Conservation (phyloP, 345 rosid genomes). For the Isatis tinctoria region DNA sequence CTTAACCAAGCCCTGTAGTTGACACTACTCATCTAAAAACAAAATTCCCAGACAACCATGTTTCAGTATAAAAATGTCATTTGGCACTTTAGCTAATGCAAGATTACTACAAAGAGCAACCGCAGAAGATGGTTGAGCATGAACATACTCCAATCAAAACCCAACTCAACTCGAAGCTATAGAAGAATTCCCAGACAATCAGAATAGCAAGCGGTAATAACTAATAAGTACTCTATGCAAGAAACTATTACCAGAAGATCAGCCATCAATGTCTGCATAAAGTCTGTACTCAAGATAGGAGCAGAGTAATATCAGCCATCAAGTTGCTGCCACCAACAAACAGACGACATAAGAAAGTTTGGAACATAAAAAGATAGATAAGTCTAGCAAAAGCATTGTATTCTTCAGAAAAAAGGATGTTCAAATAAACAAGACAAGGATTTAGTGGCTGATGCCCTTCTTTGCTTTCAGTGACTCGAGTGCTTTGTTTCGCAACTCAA, state of each 20-base stretch:
- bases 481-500: conserved; percentile 91
- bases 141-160: background rate
- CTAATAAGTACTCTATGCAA: conserved; percentile 26
- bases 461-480: conserved; percentile 92
- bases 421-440: conserved; percentile 22
- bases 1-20: conserved; percentile 64
- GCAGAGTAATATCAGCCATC: conserved; percentile 45
- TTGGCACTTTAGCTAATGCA: background rate
- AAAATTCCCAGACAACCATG: conserved; percentile 25
- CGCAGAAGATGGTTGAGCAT: background rate
- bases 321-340: conserved; percentile 67
- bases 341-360: conserved; percentile 51
- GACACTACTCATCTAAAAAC: conserved; percentile 63
- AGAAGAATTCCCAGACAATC: background rate
- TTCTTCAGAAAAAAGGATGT: conserved; percentile 20
- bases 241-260: conserved; percentile 65
- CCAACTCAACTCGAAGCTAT: background rate
- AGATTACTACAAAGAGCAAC: conserved; percentile 15
- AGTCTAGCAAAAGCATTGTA: conserved; percentile 25
- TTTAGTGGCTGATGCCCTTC: conserved; percentile 64
- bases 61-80: conserved; percentile 1
- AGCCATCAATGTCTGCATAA: conserved; percentile 65
- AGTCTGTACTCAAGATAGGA: conserved; percentile 75
- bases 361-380: conserved; percentile 22
- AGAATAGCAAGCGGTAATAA: background rate